Evolutionary conservation across 176 grass and related monocot species (phyloP).

Genomic region (Saccharum officinarum): DNA sequence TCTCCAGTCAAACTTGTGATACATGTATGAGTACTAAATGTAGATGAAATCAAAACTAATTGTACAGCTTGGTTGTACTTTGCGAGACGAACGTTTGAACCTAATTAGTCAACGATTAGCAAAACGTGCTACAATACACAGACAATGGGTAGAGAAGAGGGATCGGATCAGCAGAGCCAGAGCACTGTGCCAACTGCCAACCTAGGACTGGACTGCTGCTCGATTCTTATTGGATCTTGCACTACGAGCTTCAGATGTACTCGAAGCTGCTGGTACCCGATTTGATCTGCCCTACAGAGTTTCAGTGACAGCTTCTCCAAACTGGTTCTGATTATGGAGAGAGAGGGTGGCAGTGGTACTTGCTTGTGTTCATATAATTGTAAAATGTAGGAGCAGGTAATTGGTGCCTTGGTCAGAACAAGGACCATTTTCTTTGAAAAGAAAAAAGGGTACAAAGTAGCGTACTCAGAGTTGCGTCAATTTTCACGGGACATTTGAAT

Average conservation of each 20-base stretch:
- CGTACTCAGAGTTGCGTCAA: neutral
- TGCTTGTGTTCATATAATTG: neutral
- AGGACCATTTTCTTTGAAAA: neutral
- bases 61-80: too few relatives aligned
- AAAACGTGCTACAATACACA: too few relatives aligned
- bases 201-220: constrained; percentile 30
- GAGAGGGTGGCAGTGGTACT: neutral
- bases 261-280: constrained; percentile 26
- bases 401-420: neutral
- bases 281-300: constrained; percentile 10
- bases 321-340: neutral
- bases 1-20: too few relatives aligned
- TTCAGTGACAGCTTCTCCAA: neutral
- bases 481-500: neutral
- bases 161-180: neutral
- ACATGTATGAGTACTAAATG: too few relatives aligned
- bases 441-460: neutral
- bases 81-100: too few relatives aligned
- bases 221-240: constrained; percentile 21
- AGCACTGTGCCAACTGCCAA: constrained; percentile 26
- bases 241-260: neutral
- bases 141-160: constrained; percentile 20
- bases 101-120: too few relatives aligned
- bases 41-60: too few relatives aligned
- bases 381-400: neutral